Evolutionary conservation across 345 rosid genomes (phyloP), one percentile per base, ranked within the genome.

Genomic region (Citrus unshiu): DNA sequence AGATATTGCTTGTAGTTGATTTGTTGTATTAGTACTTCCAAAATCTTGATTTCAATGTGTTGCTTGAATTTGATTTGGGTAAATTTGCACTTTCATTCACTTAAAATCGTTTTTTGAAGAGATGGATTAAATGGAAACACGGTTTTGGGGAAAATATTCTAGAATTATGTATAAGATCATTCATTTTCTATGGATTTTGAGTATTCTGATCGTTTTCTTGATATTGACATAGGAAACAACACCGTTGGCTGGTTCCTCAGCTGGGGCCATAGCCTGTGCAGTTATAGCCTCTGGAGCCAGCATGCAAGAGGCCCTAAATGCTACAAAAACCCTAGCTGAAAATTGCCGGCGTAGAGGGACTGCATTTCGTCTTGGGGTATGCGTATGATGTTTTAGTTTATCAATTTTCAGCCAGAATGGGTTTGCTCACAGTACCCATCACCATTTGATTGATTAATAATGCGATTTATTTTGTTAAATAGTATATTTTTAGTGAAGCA

Each of bases 331-430:
- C 66, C 84, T 94, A 67, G 97, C 97, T 64, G 86, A 90, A 58
- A 86, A 96, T 80, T 94, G 97, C 81, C 89, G 99, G 58, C 86
- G 82, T 40, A 96, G 80, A 64, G 99, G 99, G 77, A 96, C 97
- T 81, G 97, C 97, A 56, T 94, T 94, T 75, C 93, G 97, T 73
- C 96, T 96, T 57, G 98, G 99, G 91, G 99, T 96, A 86, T 77
- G 87, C 68, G 49, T 74, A 68, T 77, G 27, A 58, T 72, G 57
- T 7, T 39, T 60, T 29, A 35, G 10, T 59, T 24, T 51, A 21
- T 59, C 27, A 4, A 46, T 62, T 43, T 62, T 62, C 56, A 22
- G 37, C 54, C n/a, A 73, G 13, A 35, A 24, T 21, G 39, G 51
- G 9, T 73, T 59, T 24, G 14, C 2, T 56, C n/a, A 58, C 22